phyloP scores from a whole-genome alignment of 2,329 filamentous ascomycete species.

The Colletotrichum zoysiae region DNA sequence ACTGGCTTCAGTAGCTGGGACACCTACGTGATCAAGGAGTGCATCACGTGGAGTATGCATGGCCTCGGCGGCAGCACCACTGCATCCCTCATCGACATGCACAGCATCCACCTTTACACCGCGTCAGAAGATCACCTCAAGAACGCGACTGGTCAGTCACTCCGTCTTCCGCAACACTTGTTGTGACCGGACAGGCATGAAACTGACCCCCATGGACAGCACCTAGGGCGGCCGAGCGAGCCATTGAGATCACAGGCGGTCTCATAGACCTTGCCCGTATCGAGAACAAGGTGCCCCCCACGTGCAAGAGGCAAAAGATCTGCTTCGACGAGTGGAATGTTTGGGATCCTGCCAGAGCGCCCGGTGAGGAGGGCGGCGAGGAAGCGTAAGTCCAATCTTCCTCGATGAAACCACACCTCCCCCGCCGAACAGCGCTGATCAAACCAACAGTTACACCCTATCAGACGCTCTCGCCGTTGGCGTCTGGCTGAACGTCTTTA shows the following conservation, averaged over 20 bases:
- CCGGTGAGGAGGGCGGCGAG: conserved; percentile 78
- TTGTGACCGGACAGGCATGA: neutral
- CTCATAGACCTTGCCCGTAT: conserved; percentile 81
- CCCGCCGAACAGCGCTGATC: neutral
- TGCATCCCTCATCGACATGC: conserved; percentile 76
- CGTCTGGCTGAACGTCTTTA: conserved; percentile 81
- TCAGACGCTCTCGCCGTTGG: conserved; percentile 82
- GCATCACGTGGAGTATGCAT: conserved; percentile 59
- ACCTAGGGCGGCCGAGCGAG: conserved; percentile 77
- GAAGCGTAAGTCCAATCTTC: conserved; percentile 57
- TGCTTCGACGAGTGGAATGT: conserved; percentile 92
- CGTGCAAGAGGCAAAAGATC: conserved; percentile 74
- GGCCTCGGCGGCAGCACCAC: conserved; percentile 50
- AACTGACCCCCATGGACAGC: conserved; percentile 53
- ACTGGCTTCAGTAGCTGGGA: conserved; percentile 79
- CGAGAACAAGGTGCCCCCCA: conserved; percentile 71
- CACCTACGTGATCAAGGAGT: conserved; percentile 78
- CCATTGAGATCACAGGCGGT: conserved; percentile 76
- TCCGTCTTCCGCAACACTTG: neutral
- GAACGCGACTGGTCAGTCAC: conserved; percentile 58
- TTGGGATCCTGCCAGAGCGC: conserved; percentile 80
- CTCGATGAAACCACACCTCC: neutral
- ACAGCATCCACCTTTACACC: conserved; percentile 85
- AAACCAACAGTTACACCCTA: conserved; percentile 68
- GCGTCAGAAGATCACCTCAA: conserved; percentile 63